These are phyloP conservation scores for Trichoderma pleuroti DNA, from an alignment of 2,329 filamentous ascomycete genomes.

Conservation along the genomic window DNA sequence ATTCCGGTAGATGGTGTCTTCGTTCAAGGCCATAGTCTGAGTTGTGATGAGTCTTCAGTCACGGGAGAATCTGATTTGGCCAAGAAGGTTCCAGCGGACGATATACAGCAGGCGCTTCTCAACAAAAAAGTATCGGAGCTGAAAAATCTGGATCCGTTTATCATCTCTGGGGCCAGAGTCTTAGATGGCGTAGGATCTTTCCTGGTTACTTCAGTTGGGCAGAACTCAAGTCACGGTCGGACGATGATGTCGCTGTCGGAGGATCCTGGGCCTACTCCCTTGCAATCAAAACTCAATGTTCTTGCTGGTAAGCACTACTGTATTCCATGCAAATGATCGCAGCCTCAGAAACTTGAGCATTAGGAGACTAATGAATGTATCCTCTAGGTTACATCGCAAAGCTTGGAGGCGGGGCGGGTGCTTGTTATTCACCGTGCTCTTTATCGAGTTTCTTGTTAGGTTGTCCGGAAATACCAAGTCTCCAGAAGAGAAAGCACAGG, in stretches of 20 bases:
- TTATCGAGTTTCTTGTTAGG: slow-evolving; percentile 70
- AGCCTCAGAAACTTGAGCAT: not conserved
- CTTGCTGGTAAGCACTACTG: slow-evolving; percentile 25
- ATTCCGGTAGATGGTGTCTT: slow-evolving; percentile 69
- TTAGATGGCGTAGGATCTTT: slow-evolving; percentile 47
- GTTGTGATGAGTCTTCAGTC: slow-evolving; percentile 70
- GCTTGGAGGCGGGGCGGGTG: slow-evolving; percentile 62
- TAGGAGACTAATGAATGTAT: not conserved
- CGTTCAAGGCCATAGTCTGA: slow-evolving; percentile 49
- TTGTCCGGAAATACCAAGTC: slow-evolving; percentile 49
- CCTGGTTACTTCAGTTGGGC: slow-evolving; percentile 53
- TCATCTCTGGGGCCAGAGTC: slow-evolving; percentile 55
- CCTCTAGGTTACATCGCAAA: slow-evolving; percentile 32
- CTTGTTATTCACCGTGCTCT: slow-evolving; percentile 70
- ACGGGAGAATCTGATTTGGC: slow-evolving; percentile 72
- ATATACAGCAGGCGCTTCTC: slow-evolving; percentile 43
- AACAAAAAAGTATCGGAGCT: slow-evolving; percentile 45
- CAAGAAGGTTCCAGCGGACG: slow-evolving; percentile 60
- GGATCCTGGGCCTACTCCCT: slow-evolving; percentile 50
- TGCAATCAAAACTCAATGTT: slow-evolving; percentile 51
- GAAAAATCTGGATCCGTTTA: slow-evolving; percentile 61
- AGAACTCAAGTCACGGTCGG: slow-evolving; percentile 52
- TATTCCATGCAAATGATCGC: not conserved
- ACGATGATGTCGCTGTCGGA: slow-evolving; percentile 54
- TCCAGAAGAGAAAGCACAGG: slow-evolving; percentile 53